These are phyloP conservation scores for Skeletonema marinoi DNA, from an alignment of 108 stramenopile species.

Conservation along the genomic window DNA sequence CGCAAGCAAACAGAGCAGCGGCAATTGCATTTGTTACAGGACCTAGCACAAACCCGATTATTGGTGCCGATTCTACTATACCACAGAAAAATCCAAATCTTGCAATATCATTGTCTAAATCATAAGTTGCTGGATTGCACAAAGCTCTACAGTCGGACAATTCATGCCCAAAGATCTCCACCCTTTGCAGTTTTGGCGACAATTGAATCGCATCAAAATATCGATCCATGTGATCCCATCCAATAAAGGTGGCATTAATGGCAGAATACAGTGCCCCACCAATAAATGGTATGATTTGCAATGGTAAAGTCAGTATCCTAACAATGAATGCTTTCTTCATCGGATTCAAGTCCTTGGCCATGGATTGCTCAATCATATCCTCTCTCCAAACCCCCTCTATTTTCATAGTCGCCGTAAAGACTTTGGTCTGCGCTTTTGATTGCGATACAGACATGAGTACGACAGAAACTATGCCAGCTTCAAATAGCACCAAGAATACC, in stretches of 20 bases:
- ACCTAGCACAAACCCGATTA: conserved; percentile 17
- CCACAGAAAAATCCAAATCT: conserved; percentile 40
- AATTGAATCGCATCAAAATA: conserved; percentile 20
- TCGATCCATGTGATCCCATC: conserved; percentile 27
- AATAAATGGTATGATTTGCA: conserved; percentile 21
- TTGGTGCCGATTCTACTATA: conserved; percentile 25
- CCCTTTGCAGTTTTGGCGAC: conserved; percentile 4
- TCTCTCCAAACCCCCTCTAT: conserved; percentile 42
- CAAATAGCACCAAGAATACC: conserved; percentile 29
- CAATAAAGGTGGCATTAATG: conserved; percentile 45
- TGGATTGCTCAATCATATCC: conserved; percentile 35
- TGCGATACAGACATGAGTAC: conserved; percentile 23
- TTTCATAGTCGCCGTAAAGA: conserved; percentile 40
- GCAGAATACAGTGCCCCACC: conserved; percentile 26
- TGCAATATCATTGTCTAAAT: conserved; percentile 39
- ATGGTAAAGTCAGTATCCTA: conserved; percentile 6
- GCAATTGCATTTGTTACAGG: conserved; percentile 27
- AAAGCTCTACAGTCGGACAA: conserved; percentile 27
- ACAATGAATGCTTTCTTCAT: conserved; percentile 36
- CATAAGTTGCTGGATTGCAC: conserved; percentile 27
- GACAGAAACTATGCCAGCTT: conserved; percentile 24
- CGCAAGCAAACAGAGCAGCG: conserved; percentile 26
- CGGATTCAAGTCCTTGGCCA: conserved; percentile 34
- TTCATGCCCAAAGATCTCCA: conserved; percentile 20
- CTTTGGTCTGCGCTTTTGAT: conserved; percentile 37